Evolutionary conservation across 139 green algal genomes (phyloP), one percentile per base, ranked within the genome.

Genomic region (Mychonastes homosphaera): DNA sequence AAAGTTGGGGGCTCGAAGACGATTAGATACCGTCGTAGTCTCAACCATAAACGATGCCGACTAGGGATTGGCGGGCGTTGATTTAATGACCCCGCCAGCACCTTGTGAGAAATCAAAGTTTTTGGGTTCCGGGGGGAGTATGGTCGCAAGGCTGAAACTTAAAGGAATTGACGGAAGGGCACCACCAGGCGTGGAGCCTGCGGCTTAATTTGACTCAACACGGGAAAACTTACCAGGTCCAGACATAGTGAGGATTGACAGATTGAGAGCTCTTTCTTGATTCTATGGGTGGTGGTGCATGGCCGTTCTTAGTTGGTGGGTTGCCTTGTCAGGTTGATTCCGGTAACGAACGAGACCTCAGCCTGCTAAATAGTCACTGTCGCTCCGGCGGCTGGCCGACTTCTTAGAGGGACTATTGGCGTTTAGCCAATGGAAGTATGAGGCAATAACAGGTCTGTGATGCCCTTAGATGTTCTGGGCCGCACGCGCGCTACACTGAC

Each of bases 1-100:
- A 96, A 95, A 96, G 87, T 95, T 95, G 86, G 89, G 89, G 87
- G 87, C 84, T 97, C 86, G 89, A 97, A 97, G 87, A 97, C 82
- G 89, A 95, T 97, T 90, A 97, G 87, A 97, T 96, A 96, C 87
- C 89, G 84, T 97, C 87, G 81, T 97, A 97, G 89, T 97, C 87
- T 95, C 85, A 95, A 96, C 88, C 88, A 94, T 95, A 96, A 96
- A 96, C 85, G 88, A 96, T 96, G 88, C 88, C 88, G 85, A 96
- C 88, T 95, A 94, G 86, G 86, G 86, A 93, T 75, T 90, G 84
- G 87, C 73, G 77, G n/a, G n/a, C n/a, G n/a, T n/a, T n/a, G n/a
- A n/a, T 83, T 95, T 79, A 78, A 95, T 95, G 87, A 96, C 88
- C 81, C 82, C 78, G 74, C 85, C 85, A 90, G 86, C 86, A 96